Conservation (phyloP, 768 basidiomycete genomes). For the Fistulinella prunicolor region DNA sequence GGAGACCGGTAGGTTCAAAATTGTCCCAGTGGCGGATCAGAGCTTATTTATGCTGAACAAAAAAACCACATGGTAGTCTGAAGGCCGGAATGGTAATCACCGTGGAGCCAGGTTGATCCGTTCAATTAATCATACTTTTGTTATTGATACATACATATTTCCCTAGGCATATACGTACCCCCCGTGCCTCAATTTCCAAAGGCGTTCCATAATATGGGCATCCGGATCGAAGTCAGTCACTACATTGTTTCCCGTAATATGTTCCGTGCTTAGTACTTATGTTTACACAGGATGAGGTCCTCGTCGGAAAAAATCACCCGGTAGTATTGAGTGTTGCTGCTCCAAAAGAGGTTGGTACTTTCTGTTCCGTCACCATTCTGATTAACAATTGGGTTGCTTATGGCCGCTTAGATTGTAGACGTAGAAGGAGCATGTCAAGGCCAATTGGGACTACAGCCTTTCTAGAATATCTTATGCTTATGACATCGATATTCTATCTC, state of each 20-base stretch:
- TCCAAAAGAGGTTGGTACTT: constrained; percentile 71
- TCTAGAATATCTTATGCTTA: constrained; percentile 27
- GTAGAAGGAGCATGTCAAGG: constrained; percentile 82
- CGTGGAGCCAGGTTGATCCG: constrained; percentile 71
- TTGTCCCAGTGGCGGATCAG: background rate
- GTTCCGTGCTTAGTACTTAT: constrained; percentile 11
- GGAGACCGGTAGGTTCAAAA: constrained; percentile 44
- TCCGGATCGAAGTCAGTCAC: constrained; percentile 76
- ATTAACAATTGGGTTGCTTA: constrained; percentile 4
- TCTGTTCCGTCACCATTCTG: background rate
- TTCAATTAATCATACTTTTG: background rate
- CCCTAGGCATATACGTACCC: constrained; percentile 82
- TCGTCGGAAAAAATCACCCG: constrained; percentile 60
- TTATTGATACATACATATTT: constrained; percentile 7
- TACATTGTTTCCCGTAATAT: background rate
- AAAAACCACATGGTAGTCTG: constrained; percentile 43
- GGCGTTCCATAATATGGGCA: constrained; percentile 86
- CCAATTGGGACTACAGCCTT: constrained; percentile 57
- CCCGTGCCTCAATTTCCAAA: constrained; percentile 74
- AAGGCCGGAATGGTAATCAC: constrained; percentile 89
- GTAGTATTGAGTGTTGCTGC: constrained; percentile 66
- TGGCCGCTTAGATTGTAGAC: constrained; percentile 52
- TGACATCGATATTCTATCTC: constrained; percentile 1
- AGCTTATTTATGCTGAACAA: constrained; percentile 6
- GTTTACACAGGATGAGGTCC: constrained; percentile 60